Conservation (phyloP, 129 eudicot species). For the Flaveria robusta region DNA sequence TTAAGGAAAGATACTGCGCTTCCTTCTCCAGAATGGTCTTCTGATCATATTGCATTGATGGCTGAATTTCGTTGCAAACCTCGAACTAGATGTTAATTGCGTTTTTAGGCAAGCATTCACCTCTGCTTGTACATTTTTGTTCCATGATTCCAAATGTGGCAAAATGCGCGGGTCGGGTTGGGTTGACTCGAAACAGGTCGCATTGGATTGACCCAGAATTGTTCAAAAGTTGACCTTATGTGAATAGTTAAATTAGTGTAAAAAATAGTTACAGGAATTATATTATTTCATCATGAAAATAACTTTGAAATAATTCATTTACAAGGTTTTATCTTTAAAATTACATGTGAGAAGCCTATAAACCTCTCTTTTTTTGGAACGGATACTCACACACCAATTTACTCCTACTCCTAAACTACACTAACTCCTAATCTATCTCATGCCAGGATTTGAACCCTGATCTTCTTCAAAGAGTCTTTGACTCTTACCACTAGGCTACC, state of each 20-base stretch:
- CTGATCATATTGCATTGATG: slow-evolving; percentile 91
- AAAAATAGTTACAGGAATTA: neutral
- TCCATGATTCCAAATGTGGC: neutral
- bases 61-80: slow-evolving; percentile 93
- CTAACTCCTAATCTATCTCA: too few species aligned
- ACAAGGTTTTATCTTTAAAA: neutral
- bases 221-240: neutral
- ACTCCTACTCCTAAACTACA: too few species aligned
- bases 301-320: too few species aligned
- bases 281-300: neutral
- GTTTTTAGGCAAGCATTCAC: slow-evolving; percentile 35
- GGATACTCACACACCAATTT: too few species aligned
- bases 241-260: neutral
- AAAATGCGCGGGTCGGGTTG: neutral
- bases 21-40: slow-evolving; percentile 99
- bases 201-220: neutral
- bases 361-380: too few species aligned
- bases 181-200: neutral
- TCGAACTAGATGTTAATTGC: slow-evolving; percentile 64
- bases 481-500: too few species aligned
- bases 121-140: neutral
- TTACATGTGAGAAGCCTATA: neutral
- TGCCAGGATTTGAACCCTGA: too few species aligned
- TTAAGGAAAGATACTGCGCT: slow-evolving; percentile 91
- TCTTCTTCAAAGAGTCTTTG: too few species aligned